phyloP scores from a whole-genome alignment of 108 stramenopile species.

The Nannochloropsis oceanica region DNA sequence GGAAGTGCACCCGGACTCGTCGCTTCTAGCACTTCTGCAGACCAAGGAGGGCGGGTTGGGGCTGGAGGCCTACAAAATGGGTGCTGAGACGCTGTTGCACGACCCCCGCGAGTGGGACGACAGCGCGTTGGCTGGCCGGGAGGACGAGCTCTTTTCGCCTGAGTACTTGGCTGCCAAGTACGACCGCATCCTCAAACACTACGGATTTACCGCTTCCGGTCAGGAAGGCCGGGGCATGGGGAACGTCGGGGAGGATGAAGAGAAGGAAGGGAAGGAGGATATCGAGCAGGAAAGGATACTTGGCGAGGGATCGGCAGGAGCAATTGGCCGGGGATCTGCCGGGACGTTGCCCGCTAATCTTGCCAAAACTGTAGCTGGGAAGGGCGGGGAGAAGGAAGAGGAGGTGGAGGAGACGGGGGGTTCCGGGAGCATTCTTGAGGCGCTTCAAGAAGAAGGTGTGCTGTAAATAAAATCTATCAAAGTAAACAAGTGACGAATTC shows the following conservation, averaged over 20 bases:
- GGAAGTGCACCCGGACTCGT: slow-evolving; percentile 7
- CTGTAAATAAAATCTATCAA: not conserved
- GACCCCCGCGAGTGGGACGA: not conserved
- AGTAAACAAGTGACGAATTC: not conserved
- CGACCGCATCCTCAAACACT: not conserved
- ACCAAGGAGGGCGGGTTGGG: not conserved
- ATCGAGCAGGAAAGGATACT: not conserved
- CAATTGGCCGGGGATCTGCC: not conserved
- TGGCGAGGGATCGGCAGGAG: not conserved
- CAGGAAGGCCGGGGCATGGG: not conserved
- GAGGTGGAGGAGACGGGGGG: not conserved
- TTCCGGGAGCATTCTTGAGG: not conserved
- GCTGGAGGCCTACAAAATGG: not conserved
- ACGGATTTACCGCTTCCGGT: not conserved
- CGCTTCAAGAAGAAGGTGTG: not conserved
- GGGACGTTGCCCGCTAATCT: not conserved
- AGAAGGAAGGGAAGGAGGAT: not conserved
- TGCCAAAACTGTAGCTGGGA: not conserved
- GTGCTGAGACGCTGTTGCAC: not conserved
- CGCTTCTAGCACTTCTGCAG: not conserved
- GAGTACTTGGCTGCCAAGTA: not conserved
- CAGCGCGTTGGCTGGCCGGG: not conserved
- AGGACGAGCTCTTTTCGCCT: not conserved
- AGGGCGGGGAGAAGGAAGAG: not conserved
- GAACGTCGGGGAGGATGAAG: not conserved